Base-by-base conservation (phyloP, 2,329 filamentous ascomycete species). In the Pseudocercospora pini-densiflorae region DNA sequence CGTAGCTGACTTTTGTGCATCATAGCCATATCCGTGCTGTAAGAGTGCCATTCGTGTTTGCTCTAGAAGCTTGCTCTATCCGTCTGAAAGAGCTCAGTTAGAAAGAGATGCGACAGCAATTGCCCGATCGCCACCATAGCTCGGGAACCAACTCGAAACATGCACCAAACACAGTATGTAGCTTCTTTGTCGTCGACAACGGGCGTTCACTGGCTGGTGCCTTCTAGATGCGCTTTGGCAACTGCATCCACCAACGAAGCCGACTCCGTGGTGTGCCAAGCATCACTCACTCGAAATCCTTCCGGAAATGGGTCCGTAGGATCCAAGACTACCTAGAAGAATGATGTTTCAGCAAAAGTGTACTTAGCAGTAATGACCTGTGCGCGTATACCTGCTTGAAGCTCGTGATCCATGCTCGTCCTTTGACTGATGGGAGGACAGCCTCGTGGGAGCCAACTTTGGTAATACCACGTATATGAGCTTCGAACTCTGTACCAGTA, bases 321-420 rank as follows among this genome's bases (percentile, higher is more conserved):
- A 63, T 83, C 81, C 10, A 84, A 68, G n/a, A 82, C 74, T 2
- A 33, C 31, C 31, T 31, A 31, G 7, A 31, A 31, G 29, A 31
- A 8, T 31, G 29, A 31, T 31, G 29, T 31, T 7, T 31, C 9
- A 31, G 29, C 29, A 2, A 31, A 31, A 8, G 9, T 2, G 3
- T 31, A 31, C 5, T 31, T 1, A 31, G 7, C 9, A 8, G 7
- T 31, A 29, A 31, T 8, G 29, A 31, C 5, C 8, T 31, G 29
- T 31, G 2, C 29, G 3, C 29, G 5, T 31, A 8, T 31, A 80
- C 73, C 61, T 82, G 78, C 67, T 82, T 81, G 67, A 78, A 81
- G 24, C 80, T 76, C 0, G 81, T 83, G 55, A 84, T 81, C 82
- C 82, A 84, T 2, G 77, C 82, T 21, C 80, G 73, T 0, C 82